Evolutionary conservation across 108 stramenopile genomes (phyloP).

Genomic region (Cyclotella sp.): DNA sequence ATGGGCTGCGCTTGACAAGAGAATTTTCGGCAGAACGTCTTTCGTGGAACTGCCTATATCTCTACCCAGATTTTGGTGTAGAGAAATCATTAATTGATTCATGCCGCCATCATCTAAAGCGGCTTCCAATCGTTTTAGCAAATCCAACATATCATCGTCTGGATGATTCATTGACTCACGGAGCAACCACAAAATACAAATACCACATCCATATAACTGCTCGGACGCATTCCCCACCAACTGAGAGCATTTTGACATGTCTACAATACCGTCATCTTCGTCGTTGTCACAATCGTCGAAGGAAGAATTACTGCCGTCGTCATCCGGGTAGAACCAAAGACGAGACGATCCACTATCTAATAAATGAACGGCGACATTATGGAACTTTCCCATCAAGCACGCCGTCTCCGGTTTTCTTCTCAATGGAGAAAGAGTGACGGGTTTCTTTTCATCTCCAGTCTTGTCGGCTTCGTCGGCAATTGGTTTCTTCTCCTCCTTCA

Average conservation of each 20-base stretch:
- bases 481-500: slow-evolving; percentile 26
- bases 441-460: slow-evolving; percentile 58
- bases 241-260: slow-evolving; percentile 86
- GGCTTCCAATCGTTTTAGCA: slow-evolving; percentile 64
- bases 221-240: slow-evolving; percentile 69
- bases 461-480: neutral
- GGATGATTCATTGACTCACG: slow-evolving; percentile 54
- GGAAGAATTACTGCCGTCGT: slow-evolving; percentile 11
- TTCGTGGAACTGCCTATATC: slow-evolving; percentile 5
- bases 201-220: slow-evolving; percentile 82
- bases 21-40: slow-evolving; percentile 6
- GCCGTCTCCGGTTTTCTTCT: slow-evolving; percentile 39
- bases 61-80: slow-evolving; percentile 9
- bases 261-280: slow-evolving; percentile 77
- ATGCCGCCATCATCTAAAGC: slow-evolving; percentile 62
- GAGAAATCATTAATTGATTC: slow-evolving; percentile 32
- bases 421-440: slow-evolving; percentile 54
- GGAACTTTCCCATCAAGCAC: slow-evolving; percentile 35
- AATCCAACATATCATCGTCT: slow-evolving; percentile 56
- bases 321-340: slow-evolving; percentile 57
- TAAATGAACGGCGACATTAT: slow-evolving; percentile 45
- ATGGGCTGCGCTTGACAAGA: slow-evolving; percentile 36
- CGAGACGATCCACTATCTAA: slow-evolving; percentile 71
- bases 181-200: slow-evolving; percentile 79
- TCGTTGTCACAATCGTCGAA: slow-evolving; percentile 49